phyloP scores from a whole-genome alignment of 106 monocot species.

The Gastrodia elata region DNA sequence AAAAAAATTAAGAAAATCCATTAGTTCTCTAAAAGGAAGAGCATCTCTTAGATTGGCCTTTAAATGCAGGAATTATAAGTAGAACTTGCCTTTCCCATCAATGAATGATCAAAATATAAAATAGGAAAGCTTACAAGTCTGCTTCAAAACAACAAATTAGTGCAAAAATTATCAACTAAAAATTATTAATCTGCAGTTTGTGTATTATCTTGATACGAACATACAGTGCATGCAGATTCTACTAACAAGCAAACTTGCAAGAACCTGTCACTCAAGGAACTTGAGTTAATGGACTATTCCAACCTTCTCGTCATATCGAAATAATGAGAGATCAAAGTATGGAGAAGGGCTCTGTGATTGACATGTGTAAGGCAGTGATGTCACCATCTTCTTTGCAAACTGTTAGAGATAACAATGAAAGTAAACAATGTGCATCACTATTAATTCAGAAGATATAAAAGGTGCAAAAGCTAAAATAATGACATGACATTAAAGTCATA shows the following conservation, averaged over 20 bases:
- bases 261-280: not conserved
- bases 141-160: not conserved
- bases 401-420: slow-evolving; percentile 26
- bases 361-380: slow-evolving; percentile 68
- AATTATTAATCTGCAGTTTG: not conserved
- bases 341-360: slow-evolving; percentile 99
- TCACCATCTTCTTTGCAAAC: slow-evolving; percentile 95
- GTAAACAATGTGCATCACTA: not conserved
- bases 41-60: not conserved
- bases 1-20: not conserved
- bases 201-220: not conserved
- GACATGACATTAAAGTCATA: too few species aligned
- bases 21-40: not conserved
- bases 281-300: slow-evolving; percentile 5
- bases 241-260: not conserved
- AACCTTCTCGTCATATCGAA: slow-evolving; percentile 99
- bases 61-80: not conserved
- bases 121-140: not conserved
- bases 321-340: slow-evolving; percentile 91
- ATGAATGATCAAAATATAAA: not conserved
- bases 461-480: too few species aligned
- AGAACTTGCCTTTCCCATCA: not conserved
- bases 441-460: not conserved
- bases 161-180: not conserved
- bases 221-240: slow-evolving; percentile 5